A percentile compares a stretch with the other conserved stretches of the same genome.
Evolutionary conservation across 345 rosid genomes (phyloP).

Genomic region (Eucalyptus tenuipes): DNA sequence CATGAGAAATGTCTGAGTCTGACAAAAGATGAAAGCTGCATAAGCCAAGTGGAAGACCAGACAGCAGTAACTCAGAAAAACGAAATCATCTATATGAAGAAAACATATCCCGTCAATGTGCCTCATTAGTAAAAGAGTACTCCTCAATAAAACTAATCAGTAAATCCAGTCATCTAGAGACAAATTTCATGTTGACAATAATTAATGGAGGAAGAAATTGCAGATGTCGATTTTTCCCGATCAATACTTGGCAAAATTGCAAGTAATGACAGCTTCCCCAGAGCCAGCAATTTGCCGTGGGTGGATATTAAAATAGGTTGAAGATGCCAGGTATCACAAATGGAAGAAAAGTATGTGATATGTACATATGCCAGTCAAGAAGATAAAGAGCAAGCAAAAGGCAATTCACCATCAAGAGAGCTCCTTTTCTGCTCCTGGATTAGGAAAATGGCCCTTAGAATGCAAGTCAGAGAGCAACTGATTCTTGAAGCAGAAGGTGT

Average conservation of each 20-base stretch:
- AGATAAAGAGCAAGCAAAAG: constrained; percentile 26
- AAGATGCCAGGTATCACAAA: constrained; percentile 48
- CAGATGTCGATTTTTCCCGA: background rate
- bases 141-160: background rate
- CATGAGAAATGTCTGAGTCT: background rate
- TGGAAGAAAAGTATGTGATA: constrained; percentile 39
- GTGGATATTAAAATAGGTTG: constrained; percentile 53
- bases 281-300: constrained; percentile 17
- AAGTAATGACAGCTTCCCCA: background rate
- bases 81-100: background rate
- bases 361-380: constrained; percentile 35
- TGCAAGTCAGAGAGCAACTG: constrained; percentile 44
- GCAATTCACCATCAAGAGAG: constrained; percentile 38
- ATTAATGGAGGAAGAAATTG: background rate
- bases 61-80: background rate
- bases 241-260: background rate
- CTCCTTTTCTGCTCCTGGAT: constrained; percentile 43
- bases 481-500: constrained; percentile 48
- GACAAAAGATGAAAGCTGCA: background rate
- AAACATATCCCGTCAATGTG: background rate
- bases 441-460: constrained; percentile 50
- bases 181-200: background rate
- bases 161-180: background rate
- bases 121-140: background rate
- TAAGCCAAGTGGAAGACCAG: background rate